These are phyloP conservation scores for Teunomyces barrocoloradensis DNA, from an alignment of 805 yeast species.

Conservation along the genomic window DNA sequence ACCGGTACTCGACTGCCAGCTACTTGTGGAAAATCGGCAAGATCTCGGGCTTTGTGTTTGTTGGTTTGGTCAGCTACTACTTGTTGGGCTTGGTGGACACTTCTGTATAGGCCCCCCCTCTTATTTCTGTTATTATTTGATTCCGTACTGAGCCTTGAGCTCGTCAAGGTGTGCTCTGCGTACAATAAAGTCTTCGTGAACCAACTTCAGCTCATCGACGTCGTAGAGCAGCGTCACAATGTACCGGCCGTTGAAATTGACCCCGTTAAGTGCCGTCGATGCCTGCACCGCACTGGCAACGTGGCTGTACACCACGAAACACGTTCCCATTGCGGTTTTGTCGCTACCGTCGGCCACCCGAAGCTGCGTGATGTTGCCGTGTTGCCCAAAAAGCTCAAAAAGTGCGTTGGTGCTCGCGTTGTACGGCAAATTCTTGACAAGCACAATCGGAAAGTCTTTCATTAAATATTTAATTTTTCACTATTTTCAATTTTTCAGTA, in stretches of 20 bases:
- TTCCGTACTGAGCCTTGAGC: conserved; percentile 13
- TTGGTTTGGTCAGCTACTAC: conserved; percentile 57
- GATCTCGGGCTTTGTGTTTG: conserved; percentile 59
- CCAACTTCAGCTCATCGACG: conserved; percentile 38
- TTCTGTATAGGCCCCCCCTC: conserved; percentile 15
- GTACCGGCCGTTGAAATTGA: conserved; percentile 57
- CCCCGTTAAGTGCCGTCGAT: conserved; percentile 55
- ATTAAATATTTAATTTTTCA: conserved; percentile 11
- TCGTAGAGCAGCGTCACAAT: conserved; percentile 49
- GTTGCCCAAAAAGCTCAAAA: conserved; percentile 51
- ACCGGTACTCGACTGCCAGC: conserved; percentile 53
- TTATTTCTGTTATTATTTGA: neutral
- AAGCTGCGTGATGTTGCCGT: conserved; percentile 56
- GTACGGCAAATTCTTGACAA: conserved; percentile 59
- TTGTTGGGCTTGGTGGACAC: conserved; percentile 37
- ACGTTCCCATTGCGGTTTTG: conserved; percentile 35
- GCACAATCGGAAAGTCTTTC: conserved; percentile 41
- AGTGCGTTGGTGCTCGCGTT: conserved; percentile 44
- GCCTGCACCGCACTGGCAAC: conserved; percentile 49
- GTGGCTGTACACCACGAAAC: conserved; percentile 53
- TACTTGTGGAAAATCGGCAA: conserved; percentile 64
- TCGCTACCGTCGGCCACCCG: conserved; percentile 24
- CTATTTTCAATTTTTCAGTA: neutral
- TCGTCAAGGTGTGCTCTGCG: conserved; percentile 27
- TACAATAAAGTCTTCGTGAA: conserved; percentile 22